phyloP scores from a whole-genome alignment of 371 early-diverging fungal species.

The Nematocida parisii region DNA sequence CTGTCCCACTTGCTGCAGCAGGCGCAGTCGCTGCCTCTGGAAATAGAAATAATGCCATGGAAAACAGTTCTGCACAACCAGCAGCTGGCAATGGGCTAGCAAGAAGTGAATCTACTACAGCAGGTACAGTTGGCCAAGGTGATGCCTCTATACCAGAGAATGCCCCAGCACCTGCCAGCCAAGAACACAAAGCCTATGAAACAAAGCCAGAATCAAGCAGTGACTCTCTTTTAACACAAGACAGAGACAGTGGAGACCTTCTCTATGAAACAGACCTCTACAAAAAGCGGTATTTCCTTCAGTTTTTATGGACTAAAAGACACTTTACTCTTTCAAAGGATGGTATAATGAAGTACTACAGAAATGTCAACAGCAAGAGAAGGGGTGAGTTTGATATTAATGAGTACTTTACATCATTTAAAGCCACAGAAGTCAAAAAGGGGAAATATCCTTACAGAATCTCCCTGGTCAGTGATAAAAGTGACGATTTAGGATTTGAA shows the following conservation, averaged over 20 bases:
- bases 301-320: slow-evolving; percentile 58
- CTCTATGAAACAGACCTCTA: slow-evolving; percentile 42
- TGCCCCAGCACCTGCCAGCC: neutral
- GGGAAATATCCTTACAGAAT: slow-evolving; percentile 33
- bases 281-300: slow-evolving; percentile 50
- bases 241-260: slow-evolving; percentile 26
- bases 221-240: neutral
- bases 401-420: slow-evolving; percentile 20
- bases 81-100: neutral
- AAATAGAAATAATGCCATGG: neutral
- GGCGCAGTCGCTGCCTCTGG: neutral
- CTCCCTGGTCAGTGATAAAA: slow-evolving; percentile 23
- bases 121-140: neutral
- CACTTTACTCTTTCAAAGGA: slow-evolving; percentile 57
- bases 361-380: slow-evolving; percentile 30
- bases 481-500: slow-evolving; percentile 51
- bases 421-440: neutral
- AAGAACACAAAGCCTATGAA: neutral
- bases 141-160: neutral
- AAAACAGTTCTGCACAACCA: neutral
- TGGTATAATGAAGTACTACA: slow-evolving; percentile 53
- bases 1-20: neutral
- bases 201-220: slow-evolving; percentile 11
- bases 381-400: slow-evolving; percentile 46
- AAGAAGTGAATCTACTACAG: neutral